phyloP scores from a whole-genome alignment of 495 filamentous ascomycete genomes.

The Immersiella caudata region DNA sequence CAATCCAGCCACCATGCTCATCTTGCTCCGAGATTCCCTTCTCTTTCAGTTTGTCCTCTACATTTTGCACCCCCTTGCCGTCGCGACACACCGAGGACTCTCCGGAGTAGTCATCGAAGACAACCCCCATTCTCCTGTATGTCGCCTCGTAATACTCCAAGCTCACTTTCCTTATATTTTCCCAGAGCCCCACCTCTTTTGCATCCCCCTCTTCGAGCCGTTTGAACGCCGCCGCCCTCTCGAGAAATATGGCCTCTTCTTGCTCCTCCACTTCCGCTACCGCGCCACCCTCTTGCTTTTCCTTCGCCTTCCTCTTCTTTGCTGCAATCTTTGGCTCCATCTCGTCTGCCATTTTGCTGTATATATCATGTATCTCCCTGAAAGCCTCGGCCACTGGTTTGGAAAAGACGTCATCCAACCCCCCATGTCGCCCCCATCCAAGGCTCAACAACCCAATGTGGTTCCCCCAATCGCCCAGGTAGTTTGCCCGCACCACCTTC shows the following conservation, averaged over 20 bases:
- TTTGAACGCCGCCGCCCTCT: conserved; percentile 68
- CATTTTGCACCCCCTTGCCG: conserved; percentile 51
- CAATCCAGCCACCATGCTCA: conserved; percentile 66
- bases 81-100: conserved; percentile 30
- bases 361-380: conserved; percentile 70
- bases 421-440: conserved; percentile 66
- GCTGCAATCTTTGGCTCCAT: conserved; percentile 53
- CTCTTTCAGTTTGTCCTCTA: conserved; percentile 58
- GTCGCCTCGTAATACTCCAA: conserved; percentile 65
- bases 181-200: conserved; percentile 65
- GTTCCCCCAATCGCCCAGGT: conserved; percentile 19
- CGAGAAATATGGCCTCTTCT: conserved; percentile 57
- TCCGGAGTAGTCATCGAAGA: conserved; percentile 71
- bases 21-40: conserved; percentile 60
- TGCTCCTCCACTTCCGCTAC: conserved; percentile 50
- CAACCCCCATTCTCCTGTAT: conserved; percentile 68
- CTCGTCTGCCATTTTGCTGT: conserved; percentile 64
- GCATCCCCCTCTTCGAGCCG: conserved; percentile 67
- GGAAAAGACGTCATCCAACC: conserved; percentile 49
- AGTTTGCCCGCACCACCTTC: conserved; percentile 14
- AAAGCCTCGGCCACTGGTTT: conserved; percentile 57
- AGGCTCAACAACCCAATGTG: conserved; percentile 67
- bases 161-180: conserved; percentile 65
- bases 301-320: conserved; percentile 45
- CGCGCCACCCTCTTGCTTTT: conserved; percentile 46